Percentiles rank a stretch among this genome's conserved stretches.
These are phyloP conservation scores for Fusarium pininemorale DNA, from an alignment of 2,329 filamentous ascomycete genomes.

Conservation along the genomic window DNA sequence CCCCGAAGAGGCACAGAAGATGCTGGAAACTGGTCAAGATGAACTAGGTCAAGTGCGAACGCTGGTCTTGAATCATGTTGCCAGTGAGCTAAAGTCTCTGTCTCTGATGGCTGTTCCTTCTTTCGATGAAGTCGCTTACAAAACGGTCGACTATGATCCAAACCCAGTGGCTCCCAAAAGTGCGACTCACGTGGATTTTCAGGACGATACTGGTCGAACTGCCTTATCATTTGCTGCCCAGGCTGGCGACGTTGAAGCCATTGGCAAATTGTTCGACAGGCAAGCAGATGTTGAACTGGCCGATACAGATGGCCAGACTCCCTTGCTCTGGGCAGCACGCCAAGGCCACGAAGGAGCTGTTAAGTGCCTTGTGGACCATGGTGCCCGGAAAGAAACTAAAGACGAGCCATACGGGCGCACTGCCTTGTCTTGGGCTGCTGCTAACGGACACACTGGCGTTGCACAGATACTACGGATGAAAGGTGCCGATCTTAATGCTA, in stretches of 20 bases:
- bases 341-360: neutral
- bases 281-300: neutral
- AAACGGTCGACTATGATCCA: neutral
- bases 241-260: neutral
- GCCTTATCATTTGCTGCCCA: neutral
- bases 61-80: neutral
- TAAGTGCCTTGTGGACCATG: neutral
- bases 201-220: neutral
- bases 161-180: neutral
- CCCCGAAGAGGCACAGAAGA: neutral
- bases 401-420: neutral
- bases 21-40: neutral
- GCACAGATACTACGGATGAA: neutral
- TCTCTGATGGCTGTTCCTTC: neutral
- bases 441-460: neutral
- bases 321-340: neutral
- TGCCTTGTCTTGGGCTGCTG: neutral
- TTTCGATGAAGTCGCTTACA: neutral
- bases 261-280: neutral
- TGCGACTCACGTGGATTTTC: neutral
- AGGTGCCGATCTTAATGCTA: neutral
- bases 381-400: neutral
- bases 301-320: neutral
- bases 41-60: neutral
- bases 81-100: neutral